Evolutionary conservation across 2,329 filamentous ascomycete species (phyloP).

Genomic region (Cercospora beticola): DNA sequence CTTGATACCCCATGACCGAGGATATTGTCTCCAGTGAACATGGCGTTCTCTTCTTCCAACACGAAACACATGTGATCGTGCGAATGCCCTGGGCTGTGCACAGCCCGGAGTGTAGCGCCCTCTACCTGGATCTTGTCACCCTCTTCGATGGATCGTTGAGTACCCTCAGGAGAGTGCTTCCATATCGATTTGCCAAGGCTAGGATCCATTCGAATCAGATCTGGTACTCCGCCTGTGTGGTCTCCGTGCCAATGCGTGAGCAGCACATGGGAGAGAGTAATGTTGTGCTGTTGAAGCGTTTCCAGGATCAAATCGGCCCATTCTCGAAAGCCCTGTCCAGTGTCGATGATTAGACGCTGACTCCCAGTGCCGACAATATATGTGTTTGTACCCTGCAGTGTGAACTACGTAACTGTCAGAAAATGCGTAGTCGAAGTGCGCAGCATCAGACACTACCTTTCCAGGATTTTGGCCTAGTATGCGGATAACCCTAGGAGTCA

Average conservation of each 20-base stretch:
- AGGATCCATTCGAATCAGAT: slow-evolving; percentile 40
- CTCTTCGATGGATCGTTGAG: slow-evolving; percentile 40
- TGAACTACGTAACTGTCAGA: slow-evolving; percentile 31
- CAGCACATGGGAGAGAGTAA: slow-evolving; percentile 45
- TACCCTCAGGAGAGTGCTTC: slow-evolving; percentile 39
- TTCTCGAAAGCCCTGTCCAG: slow-evolving; percentile 36
- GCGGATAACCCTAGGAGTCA: slow-evolving; percentile 27
- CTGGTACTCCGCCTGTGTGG: slow-evolving; percentile 46
- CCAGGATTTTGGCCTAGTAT: slow-evolving; percentile 32
- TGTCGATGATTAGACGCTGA: slow-evolving; percentile 41
- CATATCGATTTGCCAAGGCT: slow-evolving; percentile 36
- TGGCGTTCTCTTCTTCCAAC: slow-evolving; percentile 39
- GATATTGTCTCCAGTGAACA: slow-evolving; percentile 44
- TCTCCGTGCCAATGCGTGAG: slow-evolving; percentile 50
- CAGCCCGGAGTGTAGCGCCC: slow-evolving; percentile 43
- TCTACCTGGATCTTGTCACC: slow-evolving; percentile 42
- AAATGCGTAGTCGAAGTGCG: background rate
- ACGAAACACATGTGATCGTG: slow-evolving; percentile 41
- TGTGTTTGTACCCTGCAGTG: slow-evolving; percentile 45
- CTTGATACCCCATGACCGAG: slow-evolving; percentile 41
- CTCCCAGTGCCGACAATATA: slow-evolving; percentile 43
- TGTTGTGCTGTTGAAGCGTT: slow-evolving; percentile 33
- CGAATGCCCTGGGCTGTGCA: slow-evolving; percentile 39
- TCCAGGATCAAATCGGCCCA: slow-evolving; percentile 40
- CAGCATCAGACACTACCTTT: slow-evolving; percentile 10